Evolutionary conservation across 2,329 filamentous ascomycete species (phyloP).

Genomic region (Microthyrium microscopicum): DNA sequence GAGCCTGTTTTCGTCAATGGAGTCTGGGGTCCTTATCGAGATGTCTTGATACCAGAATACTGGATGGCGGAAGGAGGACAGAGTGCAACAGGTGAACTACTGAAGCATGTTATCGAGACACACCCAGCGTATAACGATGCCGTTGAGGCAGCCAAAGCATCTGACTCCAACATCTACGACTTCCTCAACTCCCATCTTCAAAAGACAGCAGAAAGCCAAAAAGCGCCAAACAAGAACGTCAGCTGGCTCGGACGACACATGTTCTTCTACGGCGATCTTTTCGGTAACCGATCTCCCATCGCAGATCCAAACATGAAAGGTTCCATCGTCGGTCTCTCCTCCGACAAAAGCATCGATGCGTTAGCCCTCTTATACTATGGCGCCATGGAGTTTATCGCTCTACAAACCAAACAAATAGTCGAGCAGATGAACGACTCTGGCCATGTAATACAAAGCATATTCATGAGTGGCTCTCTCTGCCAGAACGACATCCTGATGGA

Average conservation of each 20-base stretch:
- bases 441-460: conserved; percentile 79
- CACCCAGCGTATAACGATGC: conserved; percentile 81
- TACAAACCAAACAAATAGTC: conserved; percentile 92
- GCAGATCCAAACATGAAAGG: conserved; percentile 90
- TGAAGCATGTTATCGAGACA: conserved; percentile 89
- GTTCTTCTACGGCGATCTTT: conserved; percentile 97
- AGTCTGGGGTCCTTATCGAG: conserved; percentile 93
- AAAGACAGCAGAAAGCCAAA: conserved; percentile 50
- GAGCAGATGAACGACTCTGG: conserved; percentile 84
- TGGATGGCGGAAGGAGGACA: conserved; percentile 98
- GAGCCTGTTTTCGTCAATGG: conserved; percentile 86
- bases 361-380: conserved; percentile 87
- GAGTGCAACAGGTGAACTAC: conserved; percentile 83
- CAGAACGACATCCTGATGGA: conserved; percentile 88
- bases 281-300: conserved; percentile 88
- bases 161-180: conserved; percentile 83
- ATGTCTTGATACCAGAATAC: conserved; percentile 77
- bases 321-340: conserved; percentile 69
- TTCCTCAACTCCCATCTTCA: conserved; percentile 80
- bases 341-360: conserved; percentile 72
- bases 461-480: conserved; percentile 97
- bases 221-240: conserved; percentile 63
- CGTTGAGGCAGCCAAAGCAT: conserved; percentile 59
- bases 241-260: conserved; percentile 81
- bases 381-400: conserved; percentile 94